phyloP scores from a whole-genome alignment of 371 early-diverging fungal genomes.

The Zychaea mexicana region DNA sequence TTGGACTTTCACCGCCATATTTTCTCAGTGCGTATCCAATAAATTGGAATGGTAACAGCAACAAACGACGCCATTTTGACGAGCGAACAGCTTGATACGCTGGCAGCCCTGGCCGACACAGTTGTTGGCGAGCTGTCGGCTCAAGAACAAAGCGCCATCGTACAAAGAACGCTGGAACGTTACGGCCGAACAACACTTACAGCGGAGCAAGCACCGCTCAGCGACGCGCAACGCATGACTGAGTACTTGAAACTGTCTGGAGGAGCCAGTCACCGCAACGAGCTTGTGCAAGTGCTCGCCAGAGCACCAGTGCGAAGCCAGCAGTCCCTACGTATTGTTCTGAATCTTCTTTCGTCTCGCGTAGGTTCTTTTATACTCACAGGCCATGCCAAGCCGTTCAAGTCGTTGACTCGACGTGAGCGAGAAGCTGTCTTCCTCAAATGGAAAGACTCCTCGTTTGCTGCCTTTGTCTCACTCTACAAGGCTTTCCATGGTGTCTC shows the following conservation, averaged over 20 bases:
- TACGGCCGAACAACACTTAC: neutral
- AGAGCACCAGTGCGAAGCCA: neutral
- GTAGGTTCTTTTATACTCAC: neutral
- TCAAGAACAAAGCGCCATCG: neutral
- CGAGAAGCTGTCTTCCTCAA: conserved; percentile 1
- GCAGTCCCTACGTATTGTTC: neutral
- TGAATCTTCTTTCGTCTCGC: neutral
- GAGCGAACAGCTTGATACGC: neutral
- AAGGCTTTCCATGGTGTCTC: conserved; percentile 8
- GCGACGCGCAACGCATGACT: neutral
- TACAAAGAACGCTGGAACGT: neutral
- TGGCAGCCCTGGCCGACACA: neutral
- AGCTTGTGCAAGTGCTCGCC: neutral
- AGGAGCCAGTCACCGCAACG: neutral
- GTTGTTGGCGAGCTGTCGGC: neutral
- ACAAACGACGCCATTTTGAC: neutral
- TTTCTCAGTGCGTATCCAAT: too few species aligned
- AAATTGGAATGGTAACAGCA: too few species aligned
- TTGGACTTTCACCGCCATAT: neutral
- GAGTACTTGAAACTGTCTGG: neutral
- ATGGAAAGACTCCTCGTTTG: conserved; percentile 1
- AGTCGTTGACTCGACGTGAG: neutral
- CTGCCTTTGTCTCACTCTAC: conserved; percentile 10
- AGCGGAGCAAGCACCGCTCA: neutral
- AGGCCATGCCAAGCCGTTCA: neutral